Evolutionary conservation across 768 basidiomycete species (phyloP).

Genomic region (Leccinum imitatum): DNA sequence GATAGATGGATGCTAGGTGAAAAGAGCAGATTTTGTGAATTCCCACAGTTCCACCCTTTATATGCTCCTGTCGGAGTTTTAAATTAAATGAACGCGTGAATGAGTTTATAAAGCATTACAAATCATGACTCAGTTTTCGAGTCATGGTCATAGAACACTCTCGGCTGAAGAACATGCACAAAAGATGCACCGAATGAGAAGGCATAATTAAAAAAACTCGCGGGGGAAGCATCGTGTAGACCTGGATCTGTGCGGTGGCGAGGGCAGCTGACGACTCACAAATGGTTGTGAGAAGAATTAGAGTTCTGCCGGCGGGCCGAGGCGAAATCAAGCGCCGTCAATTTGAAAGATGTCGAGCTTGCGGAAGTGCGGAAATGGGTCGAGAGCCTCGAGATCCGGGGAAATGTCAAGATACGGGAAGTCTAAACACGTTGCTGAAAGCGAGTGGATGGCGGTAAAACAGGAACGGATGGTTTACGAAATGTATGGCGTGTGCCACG

Average conservation of each 20-base stretch:
- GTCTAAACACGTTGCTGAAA: constrained; percentile 20
- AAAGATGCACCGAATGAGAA: too few relatives aligned
- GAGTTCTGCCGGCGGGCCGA: constrained; percentile 13
- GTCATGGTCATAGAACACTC: neutral
- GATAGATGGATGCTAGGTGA: neutral
- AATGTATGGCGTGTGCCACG: constrained; percentile 1
- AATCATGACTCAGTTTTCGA: neutral
- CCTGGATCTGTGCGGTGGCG: neutral
- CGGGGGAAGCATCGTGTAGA: neutral
- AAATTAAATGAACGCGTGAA: constrained; percentile 3
- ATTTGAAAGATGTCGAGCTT: constrained; percentile 27
- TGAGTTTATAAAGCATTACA: constrained; percentile 6
- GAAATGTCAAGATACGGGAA: neutral
- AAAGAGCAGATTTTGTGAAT: neutral
- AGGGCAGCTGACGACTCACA: neutral
- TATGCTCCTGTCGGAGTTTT: constrained; percentile 14
- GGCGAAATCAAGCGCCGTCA: constrained; percentile 4
- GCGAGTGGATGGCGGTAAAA: constrained; percentile 8
- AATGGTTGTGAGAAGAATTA: constrained; percentile 15
- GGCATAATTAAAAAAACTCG: neutral
- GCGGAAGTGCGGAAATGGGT: constrained; percentile 4
- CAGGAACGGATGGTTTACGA: constrained; percentile 18
- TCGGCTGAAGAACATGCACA: neutral
- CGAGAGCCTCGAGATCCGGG: neutral
- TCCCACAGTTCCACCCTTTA: constrained; percentile 3